phyloP scores from a whole-genome alignment of 2,329 filamentous ascomycete species.

The Elsinoe fawcettii region DNA sequence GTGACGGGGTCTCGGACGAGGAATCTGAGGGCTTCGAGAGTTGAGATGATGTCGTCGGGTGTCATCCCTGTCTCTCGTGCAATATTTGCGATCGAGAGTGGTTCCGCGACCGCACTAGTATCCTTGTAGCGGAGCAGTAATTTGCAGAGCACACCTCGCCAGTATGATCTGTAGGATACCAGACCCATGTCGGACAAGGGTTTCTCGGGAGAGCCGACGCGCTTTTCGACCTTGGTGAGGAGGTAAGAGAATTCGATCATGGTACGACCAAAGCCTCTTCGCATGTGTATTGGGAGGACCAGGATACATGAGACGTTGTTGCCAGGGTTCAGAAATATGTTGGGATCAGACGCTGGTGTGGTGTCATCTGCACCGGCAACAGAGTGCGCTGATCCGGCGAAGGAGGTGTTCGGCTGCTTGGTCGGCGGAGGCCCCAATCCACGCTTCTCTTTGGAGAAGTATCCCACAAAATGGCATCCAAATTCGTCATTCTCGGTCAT shows the following conservation, averaged over 20 bases:
- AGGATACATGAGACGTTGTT: slow-evolving; percentile 98
- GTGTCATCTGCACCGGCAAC: slow-evolving; percentile 19
- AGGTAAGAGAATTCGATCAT: slow-evolving; percentile 98
- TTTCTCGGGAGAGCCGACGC: slow-evolving; percentile 94
- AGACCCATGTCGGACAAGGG: slow-evolving; percentile 96
- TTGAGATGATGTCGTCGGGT: slow-evolving; percentile 89
- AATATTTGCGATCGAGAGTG: slow-evolving; percentile 54
- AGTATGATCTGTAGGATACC: slow-evolving; percentile 96
- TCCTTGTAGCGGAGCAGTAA: slow-evolving; percentile 61
- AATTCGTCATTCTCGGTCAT: slow-evolving; percentile 88
- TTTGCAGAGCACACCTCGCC: slow-evolving; percentile 80
- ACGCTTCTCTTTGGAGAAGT: slow-evolving; percentile 97
- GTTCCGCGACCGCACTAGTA: slow-evolving; percentile 23
- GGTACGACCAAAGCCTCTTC: slow-evolving; percentile 93
- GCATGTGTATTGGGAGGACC: slow-evolving; percentile 90
- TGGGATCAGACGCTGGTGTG: slow-evolving; percentile 16
- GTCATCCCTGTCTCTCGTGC: slow-evolving; percentile 93
- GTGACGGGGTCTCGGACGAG: slow-evolving; percentile 85
- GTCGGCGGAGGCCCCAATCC: slow-evolving; percentile 48
- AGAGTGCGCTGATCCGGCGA: slow-evolving; percentile 20
- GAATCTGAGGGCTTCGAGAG: slow-evolving; percentile 79
- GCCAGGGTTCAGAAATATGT: slow-evolving; percentile 29
- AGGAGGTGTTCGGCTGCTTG: slow-evolving; percentile 44
- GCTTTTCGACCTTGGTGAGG: slow-evolving; percentile 82
- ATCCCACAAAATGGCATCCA: slow-evolving; percentile 96